Base-by-base conservation (phyloP, 176 grass and related monocot genomes). In the Rhynchospora breviuscula region DNA sequence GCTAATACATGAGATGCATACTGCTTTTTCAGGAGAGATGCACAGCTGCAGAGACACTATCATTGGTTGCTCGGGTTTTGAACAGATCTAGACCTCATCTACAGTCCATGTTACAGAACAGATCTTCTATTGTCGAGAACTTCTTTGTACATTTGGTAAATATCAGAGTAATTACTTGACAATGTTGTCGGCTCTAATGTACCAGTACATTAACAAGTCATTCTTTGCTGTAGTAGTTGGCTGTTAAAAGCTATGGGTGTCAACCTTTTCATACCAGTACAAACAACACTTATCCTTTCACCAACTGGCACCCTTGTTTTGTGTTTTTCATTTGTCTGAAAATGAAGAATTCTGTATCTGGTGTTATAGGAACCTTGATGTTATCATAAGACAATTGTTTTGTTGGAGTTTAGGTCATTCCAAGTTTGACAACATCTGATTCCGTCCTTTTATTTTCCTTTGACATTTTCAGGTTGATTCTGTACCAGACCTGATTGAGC, bases 11-110 rank as follows among this genome's bases (percentile, higher is more conserved):
- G 47, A 17, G 13, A 77, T 35, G 22, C 25, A 31, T 78, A 14
- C 49, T 78, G 5, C 73, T 77, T 77, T 77, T 78, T 54, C 89
- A 99, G 96, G 96, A 99, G 89, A 90, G 93, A 80, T 99, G 96
- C 44, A 84, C 93, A 86, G 93, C 88, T 86, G 88, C 89, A 19
- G 96, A 93, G 91, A 99, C 96, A 86, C 18, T 95, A 86, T 99
- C 78, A 77, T 86, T 99, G 80, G 88, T 99, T 88, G 91, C 93
- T 86, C 90, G 88, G 85, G 83, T 99, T 81, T 87, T 99, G 91
- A 86, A 90, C 78, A 90, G 91, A 93, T 99, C 96, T 64, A 89
- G 83, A 93, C 64, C 71, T 61, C 96, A 99, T 87, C 86, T 99
- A 51, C 89, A 89, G 10, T 86, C 84, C n/a, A 84, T 95, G 78